Evolutionary conservation across 495 filamentous ascomycete genomes (phyloP), one percentile per base, ranked within the genome.

Genomic region (Penicilliopsis zonata): DNA sequence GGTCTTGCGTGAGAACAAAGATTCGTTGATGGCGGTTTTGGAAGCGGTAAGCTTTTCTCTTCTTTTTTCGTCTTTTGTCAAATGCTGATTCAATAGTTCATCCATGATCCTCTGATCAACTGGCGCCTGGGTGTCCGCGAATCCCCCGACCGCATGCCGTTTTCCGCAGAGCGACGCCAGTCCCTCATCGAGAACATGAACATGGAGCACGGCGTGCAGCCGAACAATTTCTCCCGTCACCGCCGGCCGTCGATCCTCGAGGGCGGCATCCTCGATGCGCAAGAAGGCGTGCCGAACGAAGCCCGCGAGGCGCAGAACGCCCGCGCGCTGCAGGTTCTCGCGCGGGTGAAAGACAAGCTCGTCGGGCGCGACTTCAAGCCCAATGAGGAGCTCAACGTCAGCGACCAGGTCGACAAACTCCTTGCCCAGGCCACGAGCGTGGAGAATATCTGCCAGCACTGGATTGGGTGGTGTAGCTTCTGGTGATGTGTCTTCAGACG

Each of bases 371-470:
- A 81, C 46, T 81, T 81, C 55, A 69, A 64, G 46, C 56, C 54
- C 5, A 50, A 42, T 22, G 83, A 87, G 39, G 90, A 95, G 57
- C 66, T 99, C 35, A 76, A 72, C 31, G 75, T 92, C n/a, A 77
- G 80, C 12, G 71, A 77, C 22, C 92, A 96, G 54, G 92, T 99
- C 2, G 86, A 94, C 50, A 88, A 87, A 56, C 58, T 96, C 45
- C 80, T 96, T 38, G 77, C 78, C 20, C 88, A 99, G 59, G 92
- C 92, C 13, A 96, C 90, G 4, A 95, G 84, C 44, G 65, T 95
- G 28, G 92, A 96, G 66, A 96, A 96, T 59, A 67, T 99, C 36
- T 96, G 92, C 50, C 90, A 95, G 61, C 90, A 96, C 61, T 99
- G 95, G 56, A 95, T 96, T 37, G 90, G 88, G 33, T 92, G 86